Evolutionary conservation across 2,329 filamentous ascomycete species (phyloP).

Genomic region (Apiospora kogelbergensis): DNA sequence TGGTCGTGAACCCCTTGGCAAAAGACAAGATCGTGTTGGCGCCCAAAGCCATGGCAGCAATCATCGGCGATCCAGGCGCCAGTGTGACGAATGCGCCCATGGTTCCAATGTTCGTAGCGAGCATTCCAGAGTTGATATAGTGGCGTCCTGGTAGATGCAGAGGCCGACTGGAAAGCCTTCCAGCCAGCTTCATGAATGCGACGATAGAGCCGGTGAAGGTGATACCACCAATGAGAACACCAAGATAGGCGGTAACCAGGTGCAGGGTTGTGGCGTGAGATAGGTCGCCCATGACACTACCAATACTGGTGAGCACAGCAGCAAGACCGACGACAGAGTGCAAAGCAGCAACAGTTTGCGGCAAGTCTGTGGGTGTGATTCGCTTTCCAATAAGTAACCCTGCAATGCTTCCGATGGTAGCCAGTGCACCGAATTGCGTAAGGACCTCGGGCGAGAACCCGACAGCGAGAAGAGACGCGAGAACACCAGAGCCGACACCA

Average conservation of each 20-base stretch:
- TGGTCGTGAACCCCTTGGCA: constrained; percentile 84
- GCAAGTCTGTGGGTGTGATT: constrained; percentile 84
- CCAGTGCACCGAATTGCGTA: constrained; percentile 76
- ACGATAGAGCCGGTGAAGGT: constrained; percentile 92
- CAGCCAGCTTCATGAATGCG: constrained; percentile 83
- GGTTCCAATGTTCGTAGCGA: constrained; percentile 76
- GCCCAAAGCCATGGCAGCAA: constrained; percentile 75
- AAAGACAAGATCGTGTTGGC: constrained; percentile 79
- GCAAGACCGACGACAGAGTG: constrained; percentile 90
- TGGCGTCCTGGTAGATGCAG: constrained; percentile 73
- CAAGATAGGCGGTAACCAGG: constrained; percentile 82
- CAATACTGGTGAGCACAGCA: constrained; percentile 84
- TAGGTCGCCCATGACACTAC: constrained; percentile 76
- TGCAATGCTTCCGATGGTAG: constrained; percentile 65
- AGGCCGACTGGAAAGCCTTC: constrained; percentile 77
- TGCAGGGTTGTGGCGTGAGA: constrained; percentile 73
- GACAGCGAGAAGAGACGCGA: constrained; percentile 78
- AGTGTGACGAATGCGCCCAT: constrained; percentile 83
- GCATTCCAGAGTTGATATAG: constrained; percentile 69
- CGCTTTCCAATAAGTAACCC: constrained; percentile 78
- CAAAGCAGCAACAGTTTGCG: constrained; percentile 84
- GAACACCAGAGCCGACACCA: constrained; percentile 78
- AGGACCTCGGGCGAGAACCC: constrained; percentile 79
- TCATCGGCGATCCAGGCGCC: constrained; percentile 74
- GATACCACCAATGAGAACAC: constrained; percentile 82